Evolutionary conservation across 768 basidiomycete species (phyloP), one percentile per base, ranked within the genome.

Genomic region (Dentipellis sp.): DNA sequence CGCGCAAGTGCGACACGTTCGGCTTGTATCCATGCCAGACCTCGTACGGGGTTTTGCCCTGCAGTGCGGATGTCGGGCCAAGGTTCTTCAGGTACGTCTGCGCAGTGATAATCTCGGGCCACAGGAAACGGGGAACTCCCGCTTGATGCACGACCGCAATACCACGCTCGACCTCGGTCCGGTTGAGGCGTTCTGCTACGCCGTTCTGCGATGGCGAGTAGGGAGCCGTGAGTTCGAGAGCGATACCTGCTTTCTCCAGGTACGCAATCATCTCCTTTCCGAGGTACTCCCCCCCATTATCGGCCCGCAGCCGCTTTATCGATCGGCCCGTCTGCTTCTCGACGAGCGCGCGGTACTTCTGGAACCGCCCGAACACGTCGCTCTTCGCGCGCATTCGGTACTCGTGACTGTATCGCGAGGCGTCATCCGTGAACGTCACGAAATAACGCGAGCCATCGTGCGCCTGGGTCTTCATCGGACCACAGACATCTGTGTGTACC

Each of bases 201-300:
- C 75, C 71, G 55, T 70, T 75, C n/a, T 74, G 69, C 0, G 66
- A 66, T 10, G 71, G 73, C 7, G 70, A 73, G 58, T 75, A 64
- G 0, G 70, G 65, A 0, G 68, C 68, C 0, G 69, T 71, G 53
- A 55, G 65, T n/a, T 65, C 42, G 9, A 62, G 59, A 1, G 34
- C 19, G 36, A 53, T 50, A 0, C 59, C 56, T 38, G 37, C 37
- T 38, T 38, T 14, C 9, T 8, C 37, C 5, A 40, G 39, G 39
- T 40, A 40, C 39, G 12, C 39, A 12, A 14, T 17, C 39, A 40
- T 40, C 10, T 40, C 39, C 17, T 40, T 40, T 14, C 39, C 17
- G 39, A 40, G 14, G 10, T 40, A 40, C 6, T 40, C 39, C 17
- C 39, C 39, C 39, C 39, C 39, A 17, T 40, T 40, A 17, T 40